These are phyloP conservation scores for Penicillium occitanis DNA, from an alignment of 2,329 filamentous ascomycete species.

Conservation along the genomic window DNA sequence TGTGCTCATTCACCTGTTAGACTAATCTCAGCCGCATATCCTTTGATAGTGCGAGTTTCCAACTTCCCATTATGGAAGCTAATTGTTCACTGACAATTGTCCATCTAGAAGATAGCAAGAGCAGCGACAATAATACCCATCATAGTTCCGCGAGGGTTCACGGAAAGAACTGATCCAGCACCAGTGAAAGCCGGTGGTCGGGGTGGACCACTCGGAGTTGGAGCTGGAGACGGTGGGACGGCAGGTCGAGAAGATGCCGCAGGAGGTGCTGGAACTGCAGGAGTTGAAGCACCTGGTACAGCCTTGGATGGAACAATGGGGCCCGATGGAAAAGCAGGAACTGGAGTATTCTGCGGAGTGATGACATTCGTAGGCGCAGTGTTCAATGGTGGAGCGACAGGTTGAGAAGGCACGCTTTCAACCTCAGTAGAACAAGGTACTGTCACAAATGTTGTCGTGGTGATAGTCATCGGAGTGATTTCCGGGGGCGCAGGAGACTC, in stretches of 20 bases:
- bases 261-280: not conserved
- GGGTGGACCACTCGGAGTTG: not conserved
- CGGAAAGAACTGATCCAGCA: not conserved
- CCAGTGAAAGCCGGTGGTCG: constrained; percentile 12
- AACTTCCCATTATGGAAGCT: not conserved
- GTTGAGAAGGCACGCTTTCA: not conserved
- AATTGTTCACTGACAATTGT: not conserved
- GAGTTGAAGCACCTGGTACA: not conserved
- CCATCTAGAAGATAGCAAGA: constrained; percentile 9
- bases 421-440: constrained; percentile 3
- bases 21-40: not conserved
- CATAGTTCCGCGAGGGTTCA: not conserved
- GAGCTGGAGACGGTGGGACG: not conserved
- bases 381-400: not conserved
- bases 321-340: not conserved
- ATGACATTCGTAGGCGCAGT: not conserved
- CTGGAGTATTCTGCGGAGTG: not conserved
- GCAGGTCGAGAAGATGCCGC: not conserved
- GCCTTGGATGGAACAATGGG: not conserved
- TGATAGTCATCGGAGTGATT: not conserved
- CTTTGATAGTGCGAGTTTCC: not conserved
- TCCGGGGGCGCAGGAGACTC: not conserved
- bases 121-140: constrained; percentile 6
- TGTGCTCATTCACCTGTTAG: not conserved
- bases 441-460: constrained; percentile 4